Evolutionary conservation across 2,329 filamentous ascomycete genomes (phyloP).

Genomic region (Epichloe baconii): DNA sequence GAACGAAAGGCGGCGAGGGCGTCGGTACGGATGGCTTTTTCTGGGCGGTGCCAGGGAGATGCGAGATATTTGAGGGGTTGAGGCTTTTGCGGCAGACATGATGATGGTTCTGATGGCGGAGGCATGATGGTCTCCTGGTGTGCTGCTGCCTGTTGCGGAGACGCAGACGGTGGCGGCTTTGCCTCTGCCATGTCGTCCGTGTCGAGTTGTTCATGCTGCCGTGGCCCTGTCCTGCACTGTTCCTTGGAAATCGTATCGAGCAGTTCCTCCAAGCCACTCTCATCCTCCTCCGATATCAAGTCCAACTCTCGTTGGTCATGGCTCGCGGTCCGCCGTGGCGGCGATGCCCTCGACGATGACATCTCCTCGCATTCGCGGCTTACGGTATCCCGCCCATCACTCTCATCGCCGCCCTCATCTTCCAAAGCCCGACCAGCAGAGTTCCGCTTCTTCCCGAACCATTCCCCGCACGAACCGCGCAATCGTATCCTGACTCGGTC

Average conservation of each 20-base stretch:
- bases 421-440: background rate
- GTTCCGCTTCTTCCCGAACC: conserved; percentile 17
- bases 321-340: background rate
- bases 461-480: conserved; percentile 34
- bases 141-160: background rate
- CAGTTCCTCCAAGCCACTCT: conserved; percentile 12
- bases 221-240: conserved; percentile 8
- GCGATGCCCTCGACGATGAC: background rate
- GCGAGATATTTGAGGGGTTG: background rate
- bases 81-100: background rate
- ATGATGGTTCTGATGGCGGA: conserved; percentile 1
- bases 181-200: background rate
- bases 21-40: background rate
- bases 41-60: background rate
- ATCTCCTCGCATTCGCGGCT: background rate
- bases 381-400: too few relatives aligned
- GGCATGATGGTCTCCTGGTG: background rate
- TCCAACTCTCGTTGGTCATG: conserved; percentile 7
- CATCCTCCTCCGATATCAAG: conserved; percentile 12
- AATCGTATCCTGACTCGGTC: conserved; percentile 45
- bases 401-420: background rate
- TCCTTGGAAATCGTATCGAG: conserved; percentile 6
- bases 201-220: too few relatives aligned
- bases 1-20: conserved; percentile 1
- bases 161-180: background rate